Evolutionary conservation across 768 basidiomycete genomes (phyloP).

Genomic region (Lactarius hatsudake): DNA sequence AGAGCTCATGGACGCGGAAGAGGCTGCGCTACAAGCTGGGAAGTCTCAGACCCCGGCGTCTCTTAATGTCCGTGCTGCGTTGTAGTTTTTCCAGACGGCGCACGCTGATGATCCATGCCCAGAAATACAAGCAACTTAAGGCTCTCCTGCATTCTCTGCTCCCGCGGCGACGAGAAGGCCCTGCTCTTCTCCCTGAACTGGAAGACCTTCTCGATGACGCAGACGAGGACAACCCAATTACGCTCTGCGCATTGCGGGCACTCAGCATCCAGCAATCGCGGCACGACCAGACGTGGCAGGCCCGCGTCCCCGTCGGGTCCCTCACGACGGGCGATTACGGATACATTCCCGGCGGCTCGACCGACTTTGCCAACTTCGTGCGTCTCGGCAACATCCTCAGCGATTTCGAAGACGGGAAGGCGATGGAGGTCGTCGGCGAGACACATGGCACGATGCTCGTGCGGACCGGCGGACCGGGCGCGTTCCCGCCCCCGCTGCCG

Average conservation of each 20-base stretch:
- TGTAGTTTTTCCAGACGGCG: background rate
- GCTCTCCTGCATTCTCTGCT: constrained; percentile 24
- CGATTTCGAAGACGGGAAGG: background rate
- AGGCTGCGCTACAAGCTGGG: constrained; percentile 12
- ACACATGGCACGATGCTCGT: constrained; percentile 20
- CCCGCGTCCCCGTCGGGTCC: constrained; percentile 15
- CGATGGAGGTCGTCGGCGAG: constrained; percentile 14
- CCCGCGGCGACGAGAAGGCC: constrained; percentile 15
- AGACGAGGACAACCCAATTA: constrained; percentile 16
- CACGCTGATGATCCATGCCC: background rate
- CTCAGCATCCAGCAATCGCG: constrained; percentile 14
- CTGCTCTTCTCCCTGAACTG: constrained; percentile 16
- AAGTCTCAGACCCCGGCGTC: background rate
- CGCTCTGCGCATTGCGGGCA: constrained; percentile 23
- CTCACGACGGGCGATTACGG: constrained; percentile 23
- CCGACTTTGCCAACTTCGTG: constrained; percentile 21
- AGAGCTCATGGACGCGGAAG: constrained; percentile 23
- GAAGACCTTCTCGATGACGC: constrained; percentile 26
- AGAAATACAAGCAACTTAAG: constrained; percentile 26
- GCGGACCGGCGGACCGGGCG: background rate
- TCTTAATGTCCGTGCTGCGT: constrained; percentile 8
- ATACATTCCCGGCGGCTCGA: constrained; percentile 14
- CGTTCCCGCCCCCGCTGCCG: background rate
- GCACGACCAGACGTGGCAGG: constrained; percentile 24
- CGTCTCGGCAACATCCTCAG: constrained; percentile 23